Conservation (phyloP, 352 stramenopile species). For the Phytophthora capsici region DNA sequence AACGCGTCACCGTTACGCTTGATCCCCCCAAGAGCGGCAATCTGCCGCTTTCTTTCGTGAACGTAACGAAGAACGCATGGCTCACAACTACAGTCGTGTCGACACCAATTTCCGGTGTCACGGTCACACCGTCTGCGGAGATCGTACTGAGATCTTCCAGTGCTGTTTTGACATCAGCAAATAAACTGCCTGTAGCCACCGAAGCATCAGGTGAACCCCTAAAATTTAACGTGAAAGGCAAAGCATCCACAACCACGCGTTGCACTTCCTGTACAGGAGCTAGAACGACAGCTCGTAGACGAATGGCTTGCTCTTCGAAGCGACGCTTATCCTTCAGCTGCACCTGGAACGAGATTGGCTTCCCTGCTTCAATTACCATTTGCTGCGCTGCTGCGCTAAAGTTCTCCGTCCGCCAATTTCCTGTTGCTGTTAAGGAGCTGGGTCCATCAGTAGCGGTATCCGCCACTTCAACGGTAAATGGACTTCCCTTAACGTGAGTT, state of each 20-base stretch:
- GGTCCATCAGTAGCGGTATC: conserved; percentile 76
- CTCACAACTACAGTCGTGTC: conserved; percentile 40
- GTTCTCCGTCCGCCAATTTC: conserved; percentile 75
- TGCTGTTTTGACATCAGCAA: conserved; percentile 48
- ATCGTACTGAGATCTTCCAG: conserved; percentile 90
- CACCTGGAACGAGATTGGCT: conserved; percentile 84
- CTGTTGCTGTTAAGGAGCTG: conserved; percentile 75
- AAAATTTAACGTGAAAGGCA: conserved; percentile 64
- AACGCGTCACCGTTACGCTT: conserved; percentile 27
- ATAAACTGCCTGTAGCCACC: conserved; percentile 48
- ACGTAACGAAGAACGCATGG: conserved; percentile 73
- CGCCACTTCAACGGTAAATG: conserved; percentile 84
- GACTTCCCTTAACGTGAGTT: conserved; percentile 88
- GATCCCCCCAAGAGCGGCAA: conserved; percentile 46
- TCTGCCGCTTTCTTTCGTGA: conserved; percentile 57
- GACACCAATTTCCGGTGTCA: conserved; percentile 52
- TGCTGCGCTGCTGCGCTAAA: conserved; percentile 51
- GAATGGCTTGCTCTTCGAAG: conserved; percentile 71
- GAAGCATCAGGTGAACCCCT: conserved; percentile 49
- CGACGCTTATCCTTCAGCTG: conserved; percentile 90
- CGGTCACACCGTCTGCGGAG: conserved; percentile 68
- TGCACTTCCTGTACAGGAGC: conserved; percentile 61
- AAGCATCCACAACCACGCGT: conserved; percentile 46
- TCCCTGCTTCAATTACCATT: conserved; percentile 61
- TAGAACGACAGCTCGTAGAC: conserved; percentile 61